phyloP scores from a whole-genome alignment of 2,329 filamentous ascomycete genomes.

The Akanthomyces muscarius region DNA sequence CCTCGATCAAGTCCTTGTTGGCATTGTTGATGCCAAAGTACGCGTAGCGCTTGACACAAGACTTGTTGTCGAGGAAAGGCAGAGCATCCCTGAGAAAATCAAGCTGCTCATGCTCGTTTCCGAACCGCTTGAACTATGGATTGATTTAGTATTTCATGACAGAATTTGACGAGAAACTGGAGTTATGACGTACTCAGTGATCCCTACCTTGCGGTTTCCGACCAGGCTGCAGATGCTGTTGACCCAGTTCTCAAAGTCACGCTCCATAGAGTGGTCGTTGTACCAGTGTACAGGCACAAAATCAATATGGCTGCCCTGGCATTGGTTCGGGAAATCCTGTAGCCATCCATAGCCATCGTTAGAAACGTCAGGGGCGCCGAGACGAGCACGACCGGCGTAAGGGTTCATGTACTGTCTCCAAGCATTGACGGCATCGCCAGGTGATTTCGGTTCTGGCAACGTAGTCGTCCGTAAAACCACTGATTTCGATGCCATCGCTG shows the following conservation, averaged over 20 bases:
- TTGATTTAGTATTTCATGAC: neutral
- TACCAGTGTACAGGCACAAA: slow-evolving; percentile 47
- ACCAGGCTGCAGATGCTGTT: slow-evolving; percentile 33
- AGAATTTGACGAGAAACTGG: neutral
- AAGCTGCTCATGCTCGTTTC: slow-evolving; percentile 32
- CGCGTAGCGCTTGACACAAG: slow-evolving; percentile 37
- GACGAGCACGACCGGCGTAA: slow-evolving; percentile 38
- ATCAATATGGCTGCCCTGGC: slow-evolving; percentile 40
- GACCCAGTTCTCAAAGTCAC: slow-evolving; percentile 42
- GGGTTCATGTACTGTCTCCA: slow-evolving; percentile 42
- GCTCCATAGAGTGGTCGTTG: slow-evolving; percentile 31
- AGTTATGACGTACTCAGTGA: slow-evolving; percentile 34
- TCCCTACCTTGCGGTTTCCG: slow-evolving; percentile 37
- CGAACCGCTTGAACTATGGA: slow-evolving; percentile 28
- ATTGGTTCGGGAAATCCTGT: slow-evolving; percentile 36
- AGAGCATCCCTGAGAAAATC: slow-evolving; percentile 40
- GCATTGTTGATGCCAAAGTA: slow-evolving; percentile 29
- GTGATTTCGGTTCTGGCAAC: slow-evolving; percentile 17
- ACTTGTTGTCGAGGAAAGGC: slow-evolving; percentile 39
- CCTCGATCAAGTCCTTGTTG: slow-evolving; percentile 19
- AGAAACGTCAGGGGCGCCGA: slow-evolving; percentile 45
- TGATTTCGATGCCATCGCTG: slow-evolving; percentile 28
- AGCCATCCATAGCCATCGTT: slow-evolving; percentile 43
- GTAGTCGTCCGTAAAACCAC: slow-evolving; percentile 19
- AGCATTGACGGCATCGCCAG: slow-evolving; percentile 33